Evolutionary conservation across 164 flowering plant genomes (phyloP).

Genomic region (Pachysandra terminalis): DNA sequence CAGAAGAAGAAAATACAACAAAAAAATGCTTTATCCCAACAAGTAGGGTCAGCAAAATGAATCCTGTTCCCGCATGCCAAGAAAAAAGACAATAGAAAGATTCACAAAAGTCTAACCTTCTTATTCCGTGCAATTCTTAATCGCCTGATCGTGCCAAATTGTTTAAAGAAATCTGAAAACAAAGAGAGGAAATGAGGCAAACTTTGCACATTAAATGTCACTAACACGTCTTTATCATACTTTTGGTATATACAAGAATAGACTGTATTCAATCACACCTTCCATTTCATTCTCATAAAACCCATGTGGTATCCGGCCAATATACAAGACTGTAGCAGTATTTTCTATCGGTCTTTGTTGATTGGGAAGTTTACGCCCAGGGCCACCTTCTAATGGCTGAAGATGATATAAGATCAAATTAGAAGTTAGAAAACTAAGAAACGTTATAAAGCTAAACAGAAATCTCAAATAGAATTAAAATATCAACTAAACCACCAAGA

Average conservation of each 20-base stretch:
- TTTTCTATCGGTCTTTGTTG: slow-evolving; percentile 23
- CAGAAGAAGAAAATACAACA: too few species aligned
- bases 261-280: slow-evolving; percentile 34
- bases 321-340: slow-evolving; percentile 65
- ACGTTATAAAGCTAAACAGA: neutral
- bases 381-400: slow-evolving; percentile 85
- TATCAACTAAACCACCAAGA: slow-evolving; percentile 33
- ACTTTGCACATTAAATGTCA: neutral
- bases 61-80: too few species aligned
- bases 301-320: slow-evolving; percentile 92
- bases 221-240: neutral
- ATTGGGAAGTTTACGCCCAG: slow-evolving; percentile 45
- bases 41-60: too few species aligned
- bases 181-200: neutral
- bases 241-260: neutral
- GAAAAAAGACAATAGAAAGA: too few species aligned
- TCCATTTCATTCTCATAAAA: slow-evolving; percentile 86
- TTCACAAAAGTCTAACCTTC: too few species aligned
- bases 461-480: neutral
- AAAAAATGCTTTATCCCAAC: too few species aligned
- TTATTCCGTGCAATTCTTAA: too few species aligned
- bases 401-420: neutral
- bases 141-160: too few species aligned
- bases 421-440: neutral
- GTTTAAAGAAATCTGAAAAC: too few species aligned